Percentiles rank a stretch among this genome's conserved stretches.
phyloP scores from a whole-genome alignment of 2,329 filamentous ascomycete genomes.

The Verticillium nonalfalfae region DNA sequence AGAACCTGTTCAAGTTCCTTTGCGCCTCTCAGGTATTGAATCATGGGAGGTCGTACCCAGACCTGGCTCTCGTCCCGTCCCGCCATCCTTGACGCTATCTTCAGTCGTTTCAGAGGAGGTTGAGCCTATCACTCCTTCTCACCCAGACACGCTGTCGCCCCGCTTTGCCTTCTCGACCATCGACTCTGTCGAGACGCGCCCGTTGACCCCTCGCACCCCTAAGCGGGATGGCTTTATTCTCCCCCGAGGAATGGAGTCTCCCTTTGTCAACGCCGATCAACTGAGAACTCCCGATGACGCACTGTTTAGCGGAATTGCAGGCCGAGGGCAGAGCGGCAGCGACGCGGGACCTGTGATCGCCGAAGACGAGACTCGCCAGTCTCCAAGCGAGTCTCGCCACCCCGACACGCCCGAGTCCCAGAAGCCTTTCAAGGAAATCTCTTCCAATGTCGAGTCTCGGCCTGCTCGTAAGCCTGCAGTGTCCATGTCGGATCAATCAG shows the following conservation, averaged over 20 bases:
- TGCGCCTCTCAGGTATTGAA: constrained; percentile 32
- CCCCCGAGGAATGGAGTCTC: constrained; percentile 34
- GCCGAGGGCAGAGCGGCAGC: constrained; percentile 35
- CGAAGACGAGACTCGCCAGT: constrained; percentile 58
- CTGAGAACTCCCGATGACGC: constrained; percentile 32
- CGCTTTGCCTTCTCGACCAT: constrained; percentile 37
- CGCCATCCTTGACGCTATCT: constrained; percentile 27
- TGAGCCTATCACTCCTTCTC: constrained; percentile 29
- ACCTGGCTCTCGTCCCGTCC: constrained; percentile 12
- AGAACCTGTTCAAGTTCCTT: constrained; percentile 12
- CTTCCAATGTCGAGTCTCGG: constrained; percentile 45
- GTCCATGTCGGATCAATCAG: constrained; percentile 60
- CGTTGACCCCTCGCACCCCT: constrained; percentile 40
- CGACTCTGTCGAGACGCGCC: constrained; percentile 38
- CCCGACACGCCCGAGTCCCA: constrained; percentile 48
- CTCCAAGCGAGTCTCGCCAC: constrained; percentile 31
- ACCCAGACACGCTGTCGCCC: constrained; percentile 13
- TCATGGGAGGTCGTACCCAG: constrained; percentile 35
- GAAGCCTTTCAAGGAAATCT: constrained; percentile 55
- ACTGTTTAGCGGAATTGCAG: constrained; percentile 35
- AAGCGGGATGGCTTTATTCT: constrained; percentile 52
- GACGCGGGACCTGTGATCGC: constrained; percentile 44
- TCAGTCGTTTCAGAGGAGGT: constrained; percentile 26
- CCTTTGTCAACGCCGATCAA: constrained; percentile 19
- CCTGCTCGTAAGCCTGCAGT: constrained; percentile 29